phyloP scores from a whole-genome alignment of 352 stramenopile species.

The Globisporangium nagaii region DNA sequence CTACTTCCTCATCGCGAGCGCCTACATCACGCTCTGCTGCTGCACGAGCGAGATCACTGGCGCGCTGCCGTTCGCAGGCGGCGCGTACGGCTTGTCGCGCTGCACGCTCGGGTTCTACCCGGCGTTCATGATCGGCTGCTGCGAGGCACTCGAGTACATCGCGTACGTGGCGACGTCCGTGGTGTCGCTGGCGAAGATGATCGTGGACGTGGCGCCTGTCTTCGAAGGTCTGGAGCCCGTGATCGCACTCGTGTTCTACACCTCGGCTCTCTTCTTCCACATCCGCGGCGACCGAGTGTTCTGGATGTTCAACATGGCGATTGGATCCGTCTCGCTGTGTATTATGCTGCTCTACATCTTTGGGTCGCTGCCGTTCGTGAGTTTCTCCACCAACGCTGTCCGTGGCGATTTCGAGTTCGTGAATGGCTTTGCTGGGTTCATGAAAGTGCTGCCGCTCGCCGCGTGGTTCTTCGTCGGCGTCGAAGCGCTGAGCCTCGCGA shows the following conservation, averaged over 20 bases:
- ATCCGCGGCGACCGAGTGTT: constrained; percentile 12
- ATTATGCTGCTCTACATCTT: constrained; percentile 15
- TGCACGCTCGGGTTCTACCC: constrained; percentile 12
- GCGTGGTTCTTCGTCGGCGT: constrained; percentile 29
- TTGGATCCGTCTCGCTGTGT: constrained; percentile 5
- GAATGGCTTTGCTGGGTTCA: constrained; percentile 8
- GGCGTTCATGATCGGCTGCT: constrained; percentile 28
- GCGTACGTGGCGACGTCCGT: constrained; percentile 30
- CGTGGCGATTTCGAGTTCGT: not conserved
- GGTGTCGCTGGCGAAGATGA: constrained; percentile 14
- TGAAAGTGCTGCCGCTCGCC: constrained; percentile 14
- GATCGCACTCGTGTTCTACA: constrained; percentile 14
- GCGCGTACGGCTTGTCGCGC: constrained; percentile 1
- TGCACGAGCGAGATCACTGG: constrained; percentile 24
- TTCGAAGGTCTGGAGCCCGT: not conserved
- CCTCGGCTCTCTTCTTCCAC: constrained; percentile 13
- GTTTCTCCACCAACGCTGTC: not conserved
- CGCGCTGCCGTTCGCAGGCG: constrained; percentile 24
- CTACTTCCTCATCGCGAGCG: constrained; percentile 14
- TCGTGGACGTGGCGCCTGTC: not conserved
- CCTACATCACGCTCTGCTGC: constrained; percentile 22
- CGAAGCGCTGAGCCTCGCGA: constrained; percentile 22
- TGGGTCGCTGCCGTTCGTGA: constrained; percentile 11
- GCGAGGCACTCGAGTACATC: constrained; percentile 36
- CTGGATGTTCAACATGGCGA: constrained; percentile 17